Evolutionary conservation across 208 protist species (phyloP).

Genomic region (Leishmania mexicana): DNA sequence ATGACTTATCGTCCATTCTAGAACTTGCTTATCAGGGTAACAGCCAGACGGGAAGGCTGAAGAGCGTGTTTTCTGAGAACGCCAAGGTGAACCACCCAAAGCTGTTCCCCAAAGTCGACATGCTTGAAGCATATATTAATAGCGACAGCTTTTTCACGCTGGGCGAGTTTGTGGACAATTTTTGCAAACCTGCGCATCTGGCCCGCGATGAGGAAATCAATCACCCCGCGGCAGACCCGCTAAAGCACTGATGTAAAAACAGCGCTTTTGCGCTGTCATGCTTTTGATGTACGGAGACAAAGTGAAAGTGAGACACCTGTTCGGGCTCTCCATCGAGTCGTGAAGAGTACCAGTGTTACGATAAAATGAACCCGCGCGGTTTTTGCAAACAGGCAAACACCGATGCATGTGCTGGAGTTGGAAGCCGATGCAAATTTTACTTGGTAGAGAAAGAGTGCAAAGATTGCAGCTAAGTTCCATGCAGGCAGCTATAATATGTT

Average conservation of each 20-base stretch:
- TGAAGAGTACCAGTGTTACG: not conserved
- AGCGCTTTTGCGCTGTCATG: not conserved
- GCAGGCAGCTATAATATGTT: not conserved
- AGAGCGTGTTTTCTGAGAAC: conserved; percentile 56
- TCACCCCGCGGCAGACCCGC: conserved; percentile 73
- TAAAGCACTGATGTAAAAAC: conserved; percentile 68
- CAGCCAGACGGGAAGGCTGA: conserved; percentile 23
- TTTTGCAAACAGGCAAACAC: not conserved
- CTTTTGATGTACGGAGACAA: conserved; percentile 1
- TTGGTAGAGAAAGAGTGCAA: not conserved
- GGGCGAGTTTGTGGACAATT: conserved; percentile 63
- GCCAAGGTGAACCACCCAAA: conserved; percentile 70
- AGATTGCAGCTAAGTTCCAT: not conserved
- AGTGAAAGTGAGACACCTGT: not conserved
- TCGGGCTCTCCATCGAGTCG: not conserved
- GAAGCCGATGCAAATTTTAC: not conserved
- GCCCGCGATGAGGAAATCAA: conserved; percentile 67
- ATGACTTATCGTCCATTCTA: conserved; percentile 54
- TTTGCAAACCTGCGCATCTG: conserved; percentile 57
- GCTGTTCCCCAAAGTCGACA: conserved; percentile 62
- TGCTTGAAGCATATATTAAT: conserved; percentile 53
- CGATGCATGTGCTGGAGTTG: not conserved
- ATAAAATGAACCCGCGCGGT: not conserved
- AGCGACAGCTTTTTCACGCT: conserved; percentile 63
- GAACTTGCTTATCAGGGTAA: conserved; percentile 40